Evolutionary conservation across 1,284 basidiomycete species (phyloP).

Genomic region (Melanopsichium pennsylvanicum): DNA sequence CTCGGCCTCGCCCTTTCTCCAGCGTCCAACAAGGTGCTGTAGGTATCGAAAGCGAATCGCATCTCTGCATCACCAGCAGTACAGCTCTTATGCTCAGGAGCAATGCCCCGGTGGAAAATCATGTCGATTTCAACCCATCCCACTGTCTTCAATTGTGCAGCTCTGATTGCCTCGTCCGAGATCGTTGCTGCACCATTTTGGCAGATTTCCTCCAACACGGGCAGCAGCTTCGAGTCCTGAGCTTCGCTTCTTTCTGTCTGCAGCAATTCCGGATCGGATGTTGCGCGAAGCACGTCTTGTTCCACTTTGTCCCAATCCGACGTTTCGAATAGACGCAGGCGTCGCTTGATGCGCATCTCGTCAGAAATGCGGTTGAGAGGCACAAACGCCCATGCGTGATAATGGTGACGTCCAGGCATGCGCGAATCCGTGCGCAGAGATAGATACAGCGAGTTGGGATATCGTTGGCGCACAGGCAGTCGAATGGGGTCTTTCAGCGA

Average conservation of each 20-base stretch:
- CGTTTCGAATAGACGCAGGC: conserved; percentile 44
- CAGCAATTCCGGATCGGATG: conserved; percentile 29
- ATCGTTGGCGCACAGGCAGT: conserved; percentile 44
- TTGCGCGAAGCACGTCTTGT: conserved; percentile 49
- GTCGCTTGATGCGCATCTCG: conserved; percentile 29
- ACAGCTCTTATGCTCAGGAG: conserved; percentile 45
- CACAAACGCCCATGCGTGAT: conserved; percentile 45
- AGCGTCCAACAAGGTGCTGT: conserved; percentile 42
- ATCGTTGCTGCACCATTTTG: conserved; percentile 12
- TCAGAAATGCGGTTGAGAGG: conserved; percentile 52
- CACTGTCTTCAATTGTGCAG: conserved; percentile 26
- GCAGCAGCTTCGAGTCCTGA: conserved; percentile 21
- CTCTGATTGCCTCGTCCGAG: conserved; percentile 21
- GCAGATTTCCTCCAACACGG: conserved; percentile 51
- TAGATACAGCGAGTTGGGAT: conserved; percentile 43
- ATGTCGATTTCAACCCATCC: conserved; percentile 55
- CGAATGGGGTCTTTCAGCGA: conserved; percentile 39
- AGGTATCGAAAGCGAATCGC: conserved; percentile 54
- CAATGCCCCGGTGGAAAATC: conserved; percentile 53
- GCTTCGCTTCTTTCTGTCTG: conserved; percentile 6
- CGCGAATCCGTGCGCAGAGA: conserved; percentile 51
- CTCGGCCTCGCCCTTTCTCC: conserved; percentile 44
- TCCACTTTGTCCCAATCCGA: conserved; percentile 46
- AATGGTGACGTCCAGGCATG: conserved; percentile 46
- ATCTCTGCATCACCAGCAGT: conserved; percentile 54